Base-by-base conservation (phyloP, 441 rosid species). In the Syzygium syzygioides region DNA sequence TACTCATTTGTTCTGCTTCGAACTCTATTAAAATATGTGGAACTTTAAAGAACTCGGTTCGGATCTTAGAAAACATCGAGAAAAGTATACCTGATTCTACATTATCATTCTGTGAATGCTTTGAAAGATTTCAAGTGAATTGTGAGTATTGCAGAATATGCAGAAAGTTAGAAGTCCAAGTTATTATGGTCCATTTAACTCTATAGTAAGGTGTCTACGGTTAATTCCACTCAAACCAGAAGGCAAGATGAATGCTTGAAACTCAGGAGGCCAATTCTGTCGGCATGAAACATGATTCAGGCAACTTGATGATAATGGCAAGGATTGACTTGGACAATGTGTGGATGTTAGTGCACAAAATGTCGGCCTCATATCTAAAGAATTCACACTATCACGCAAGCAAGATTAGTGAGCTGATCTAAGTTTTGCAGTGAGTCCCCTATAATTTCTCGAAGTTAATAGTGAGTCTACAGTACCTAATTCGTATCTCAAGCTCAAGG, bases 401-500 rank as follows among this genome's bases (percentile, higher is more conserved):
- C 20, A 64, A 64, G 76, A 30, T 64, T 15, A 30, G 41, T 2
- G 76, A 64, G 76, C 1, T 17, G 23, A 64, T 64, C 1, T 17
- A 15, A 64, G 76, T 64, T 64, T 30, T 30, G 11, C 71, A 3
- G 17, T 32, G 71, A 62, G 10, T n/a, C 0, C 0, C 11, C 0
- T n/a, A 30, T 30, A 8, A 30, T 64, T 30, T 7, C 19, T 30
- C 0, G 0, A 30, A 37, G 76, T 30, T 30, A 15, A 30, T 64
- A 15, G 37, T 17, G 23, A 30, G 62, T 2, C 62, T 10, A 59
- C 4, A 26, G 30, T 59, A 11, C 4, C 30, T 59, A 6, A 11
- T 26, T 9, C 11, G n/a, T 4, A 30, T 2, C 7, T 15, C 41
- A 17, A 66, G 76, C 41, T 30, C 0, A 10, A 18, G 20, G 1